Evolutionary conservation across 2,329 filamentous ascomycete genomes (phyloP).

Genomic region (Aspergillus floridensis): DNA sequence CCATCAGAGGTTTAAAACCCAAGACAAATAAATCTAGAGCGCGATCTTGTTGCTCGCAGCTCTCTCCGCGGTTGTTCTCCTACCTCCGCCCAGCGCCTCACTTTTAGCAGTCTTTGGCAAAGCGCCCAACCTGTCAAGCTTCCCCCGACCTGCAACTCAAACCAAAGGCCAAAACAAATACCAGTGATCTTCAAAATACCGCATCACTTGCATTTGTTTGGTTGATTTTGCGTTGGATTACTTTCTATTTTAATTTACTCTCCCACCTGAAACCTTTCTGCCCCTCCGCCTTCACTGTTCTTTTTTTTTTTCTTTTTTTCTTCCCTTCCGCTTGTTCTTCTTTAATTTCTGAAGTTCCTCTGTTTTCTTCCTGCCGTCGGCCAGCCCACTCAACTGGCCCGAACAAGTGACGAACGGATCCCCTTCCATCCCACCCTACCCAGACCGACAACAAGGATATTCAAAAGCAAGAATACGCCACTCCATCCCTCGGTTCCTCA

Average conservation of each 20-base stretch:
- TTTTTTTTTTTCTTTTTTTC: neutral
- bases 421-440: neutral
- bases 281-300: neutral
- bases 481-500: constrained; percentile 5
- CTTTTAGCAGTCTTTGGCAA: constrained; percentile 9
- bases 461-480: constrained; percentile 1
- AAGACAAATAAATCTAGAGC: neutral
- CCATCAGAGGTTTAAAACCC: neutral
- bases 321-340: neutral
- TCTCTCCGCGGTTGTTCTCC: constrained; percentile 8
- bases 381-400: constrained; percentile 1
- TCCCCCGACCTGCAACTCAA: constrained; percentile 4
- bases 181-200: neutral
- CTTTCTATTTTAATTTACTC: neutral
- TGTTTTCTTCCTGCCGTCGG: constrained; percentile 6
- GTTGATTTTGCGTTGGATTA: neutral
- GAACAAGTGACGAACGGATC: neutral
- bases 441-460: neutral
- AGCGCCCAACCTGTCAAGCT: constrained; percentile 12
- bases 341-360: neutral
- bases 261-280: neutral
- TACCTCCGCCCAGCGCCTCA: constrained; percentile 12
- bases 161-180: neutral
- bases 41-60: constrained; percentile 3
- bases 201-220: neutral